Base-by-base conservation (phyloP, 176 grass and related monocot genomes). In the Aegilops longissima region DNA sequence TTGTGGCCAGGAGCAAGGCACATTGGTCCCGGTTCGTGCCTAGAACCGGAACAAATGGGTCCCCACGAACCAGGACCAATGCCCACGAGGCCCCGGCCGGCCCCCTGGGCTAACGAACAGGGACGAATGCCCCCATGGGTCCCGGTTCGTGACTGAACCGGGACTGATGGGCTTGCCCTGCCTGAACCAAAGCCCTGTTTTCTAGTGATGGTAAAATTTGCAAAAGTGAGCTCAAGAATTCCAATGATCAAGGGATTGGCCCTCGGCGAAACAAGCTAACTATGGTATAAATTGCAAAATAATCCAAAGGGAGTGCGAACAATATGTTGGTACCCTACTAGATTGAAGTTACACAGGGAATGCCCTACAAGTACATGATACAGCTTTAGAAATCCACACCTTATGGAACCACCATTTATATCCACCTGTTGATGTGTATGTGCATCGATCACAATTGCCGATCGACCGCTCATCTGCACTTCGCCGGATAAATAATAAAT, bases 331-430 rank as follows among this genome's bases (percentile, higher is more conserved):
- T 21, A 58, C 54, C 54, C 6, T 58, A 20, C 5, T 56, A 21
- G 2, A 52, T 52, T 54, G 0, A 58, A 58, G 18, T 58, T 80
- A 24, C n/a, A 33, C 49, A 10, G 73, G 8, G 34, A 25, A 35
- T 54, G n/a, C 36, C 47, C 76, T 70, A 80, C 7, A 42, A 67
- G 83, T 68, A 83, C 59, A 80, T 17, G 47, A 75, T 76, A 68
- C 44, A 80, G 73, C 73, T 18, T 18, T 1, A 58, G 18, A 78
- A 47, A 65, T 47, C 69, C 56, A 75, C 36, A 65, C 70, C 34
- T 83, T 30, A 31, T 34, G 56, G 23, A 12, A 63, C 44, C 70
- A 74, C 36, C 6, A 7, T 47, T 47, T 8, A 4, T 23, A 14
- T 40, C 23, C 52, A 31, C n/a, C 72, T 83, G 63, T 65, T 71